Base-by-base conservation (phyloP, 2,329 filamentous ascomycete species). In the Claviceps maximensis region DNA sequence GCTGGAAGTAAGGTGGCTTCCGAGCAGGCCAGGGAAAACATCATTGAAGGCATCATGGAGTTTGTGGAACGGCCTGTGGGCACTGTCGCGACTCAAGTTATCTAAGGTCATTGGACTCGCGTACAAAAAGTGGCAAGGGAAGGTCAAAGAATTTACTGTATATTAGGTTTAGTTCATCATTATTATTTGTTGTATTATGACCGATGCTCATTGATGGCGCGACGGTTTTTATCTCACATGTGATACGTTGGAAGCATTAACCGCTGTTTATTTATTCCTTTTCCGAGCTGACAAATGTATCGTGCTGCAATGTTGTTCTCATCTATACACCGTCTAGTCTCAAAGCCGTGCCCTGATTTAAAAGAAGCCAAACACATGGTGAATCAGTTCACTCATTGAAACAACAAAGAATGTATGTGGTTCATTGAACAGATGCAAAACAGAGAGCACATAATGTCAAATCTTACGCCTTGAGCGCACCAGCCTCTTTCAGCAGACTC, bases 51-150 rank as follows among this genome's bases (percentile, higher is more conserved):
- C 0, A 79, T 95, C 56, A 84, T 97, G 75, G 84, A 84, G 59
- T 86, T 96, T 69, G 89, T 93, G 1, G 87, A 89, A 68, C 73
- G 91, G 58, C 93, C 93, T 0, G 80, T 95, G 17, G 91, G 90
- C 1, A 95, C 88, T 0, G 84, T 95, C 1, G 87, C 88, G 49
- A 79, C 87, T 38, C 87, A 88, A 71, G 86, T 95, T 48, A 60
- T 82, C 51, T 74, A 61, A 58, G 51, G 23, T 21, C 25, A 36
- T 15, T 13, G 12, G 12, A 36, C 12, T 36, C 33, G 33, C 17
- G 6, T 9, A 19, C 17, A 15, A 17, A 8, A 25, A 5, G 19
- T 19, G 42, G 53, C 27, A 21, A 36, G 19, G 21, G 19, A 42
- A 29, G 6, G 19, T 6, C 33, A 33, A n/a, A 17, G 45, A 17